Percentiles rank a stretch among this genome's conserved stretches.
Evolutionary conservation across 768 basidiomycete genomes (phyloP).

Genomic region (Gymnopilus junonius): DNA sequence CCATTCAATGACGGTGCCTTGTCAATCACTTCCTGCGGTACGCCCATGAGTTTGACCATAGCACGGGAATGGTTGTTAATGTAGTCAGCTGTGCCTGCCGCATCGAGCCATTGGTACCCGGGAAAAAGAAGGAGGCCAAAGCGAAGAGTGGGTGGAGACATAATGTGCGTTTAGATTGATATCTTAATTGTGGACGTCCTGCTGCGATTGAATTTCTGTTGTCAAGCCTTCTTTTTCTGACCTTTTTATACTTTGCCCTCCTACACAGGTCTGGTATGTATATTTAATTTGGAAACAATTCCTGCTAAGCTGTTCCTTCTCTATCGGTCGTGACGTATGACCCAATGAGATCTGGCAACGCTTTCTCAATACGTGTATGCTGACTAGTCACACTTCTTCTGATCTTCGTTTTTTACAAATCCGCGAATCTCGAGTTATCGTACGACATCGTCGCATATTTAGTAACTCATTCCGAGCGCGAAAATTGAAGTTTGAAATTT

Average conservation of each 20-base stretch:
- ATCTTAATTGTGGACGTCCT: too few relatives aligned
- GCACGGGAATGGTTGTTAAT: slow-evolving; percentile 23
- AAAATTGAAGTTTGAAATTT: too few relatives aligned
- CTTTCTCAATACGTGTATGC: background rate
- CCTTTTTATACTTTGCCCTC: background rate
- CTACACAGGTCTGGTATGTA: too few relatives aligned
- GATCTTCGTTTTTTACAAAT: too few relatives aligned
- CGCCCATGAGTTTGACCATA: background rate
- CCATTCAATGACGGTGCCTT: slow-evolving; percentile 27
- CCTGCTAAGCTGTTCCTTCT: background rate
- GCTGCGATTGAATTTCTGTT: background rate
- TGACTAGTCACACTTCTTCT: background rate
- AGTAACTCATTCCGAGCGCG: too few relatives aligned
- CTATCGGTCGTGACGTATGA: background rate
- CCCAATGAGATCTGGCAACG: background rate
- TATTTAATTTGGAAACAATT: background rate
- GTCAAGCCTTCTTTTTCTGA: background rate
- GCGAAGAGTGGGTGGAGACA: slow-evolving; percentile 4
- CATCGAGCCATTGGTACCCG: slow-evolving; percentile 26
- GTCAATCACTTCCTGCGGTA: slow-evolving; percentile 6
- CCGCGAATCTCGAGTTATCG: too few relatives aligned
- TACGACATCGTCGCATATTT: too few relatives aligned
- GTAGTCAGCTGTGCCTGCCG: slow-evolving; percentile 25
- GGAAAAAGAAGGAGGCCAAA: slow-evolving; percentile 26
- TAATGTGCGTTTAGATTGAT: background rate